Conservation (phyloP, 345 rosid species). For the Pelargonium nanum region DNA sequence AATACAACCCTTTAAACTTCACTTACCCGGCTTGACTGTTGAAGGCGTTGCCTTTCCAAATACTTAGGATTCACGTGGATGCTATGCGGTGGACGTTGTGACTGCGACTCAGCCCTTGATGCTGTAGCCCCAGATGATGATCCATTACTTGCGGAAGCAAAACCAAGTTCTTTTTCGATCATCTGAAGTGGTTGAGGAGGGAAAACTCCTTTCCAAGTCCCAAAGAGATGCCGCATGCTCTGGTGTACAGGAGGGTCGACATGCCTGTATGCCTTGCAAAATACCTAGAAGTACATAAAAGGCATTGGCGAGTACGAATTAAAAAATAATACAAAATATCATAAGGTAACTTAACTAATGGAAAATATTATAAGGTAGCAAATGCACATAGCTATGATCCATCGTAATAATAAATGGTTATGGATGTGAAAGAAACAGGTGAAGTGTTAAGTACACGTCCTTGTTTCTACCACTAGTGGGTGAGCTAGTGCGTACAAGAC, state of each 20-base stretch:
- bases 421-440: too few relatives aligned
- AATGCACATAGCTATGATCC: neutral
- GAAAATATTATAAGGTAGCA: neutral
- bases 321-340: neutral
- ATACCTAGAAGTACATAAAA: slow-evolving; percentile 42
- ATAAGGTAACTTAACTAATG: neutral
- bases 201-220: slow-evolving; percentile 98
- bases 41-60: slow-evolving; percentile 85
- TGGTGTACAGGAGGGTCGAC: slow-evolving; percentile 67
- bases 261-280: slow-evolving; percentile 80
- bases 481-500: too few relatives aligned
- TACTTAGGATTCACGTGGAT: slow-evolving; percentile 97
- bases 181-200: slow-evolving; percentile 62
- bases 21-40: slow-evolving; percentile 75
- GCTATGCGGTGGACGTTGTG: slow-evolving; percentile 75
- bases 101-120: slow-evolving; percentile 54
- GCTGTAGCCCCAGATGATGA: slow-evolving; percentile 46
- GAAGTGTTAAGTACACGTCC: too few relatives aligned
- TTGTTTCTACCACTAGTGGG: too few relatives aligned
- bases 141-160: slow-evolving; percentile 53
- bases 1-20: slow-evolving; percentile 4
- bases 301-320: neutral
- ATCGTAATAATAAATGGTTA: neutral
- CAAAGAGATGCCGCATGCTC: slow-evolving; percentile 95
- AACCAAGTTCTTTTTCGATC: slow-evolving; percentile 89